These are phyloP conservation scores for Aspergillus tubingensis DNA, from an alignment of 2,329 filamentous ascomycete species.

Conservation along the genomic window DNA sequence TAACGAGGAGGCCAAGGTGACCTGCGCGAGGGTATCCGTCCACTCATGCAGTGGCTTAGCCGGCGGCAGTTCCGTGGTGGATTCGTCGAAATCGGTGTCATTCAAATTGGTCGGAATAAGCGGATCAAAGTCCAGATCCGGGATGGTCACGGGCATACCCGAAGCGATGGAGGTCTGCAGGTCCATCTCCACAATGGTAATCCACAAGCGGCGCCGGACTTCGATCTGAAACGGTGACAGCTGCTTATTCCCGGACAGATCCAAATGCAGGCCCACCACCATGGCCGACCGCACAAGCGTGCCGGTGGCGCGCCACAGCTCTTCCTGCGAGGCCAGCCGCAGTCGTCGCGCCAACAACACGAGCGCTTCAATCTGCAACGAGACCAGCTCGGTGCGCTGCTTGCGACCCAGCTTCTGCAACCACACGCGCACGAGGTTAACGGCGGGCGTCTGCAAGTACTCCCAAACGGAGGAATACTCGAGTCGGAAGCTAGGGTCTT, in stretches of 20 bases:
- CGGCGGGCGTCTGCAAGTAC: slow-evolving; percentile 19
- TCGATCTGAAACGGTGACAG: slow-evolving; percentile 40
- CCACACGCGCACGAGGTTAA: slow-evolving; percentile 18
- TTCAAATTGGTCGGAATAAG: slow-evolving; percentile 43
- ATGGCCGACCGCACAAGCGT: slow-evolving; percentile 35
- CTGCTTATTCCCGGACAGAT: slow-evolving; percentile 35
- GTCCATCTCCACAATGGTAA: slow-evolving; percentile 49
- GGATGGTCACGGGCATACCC: slow-evolving; percentile 44
- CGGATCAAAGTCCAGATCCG: slow-evolving; percentile 39
- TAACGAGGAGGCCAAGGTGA: slow-evolving; percentile 19
- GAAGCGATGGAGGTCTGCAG: slow-evolving; percentile 44
- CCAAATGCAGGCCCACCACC: slow-evolving; percentile 47
- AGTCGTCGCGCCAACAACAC: slow-evolving; percentile 20
- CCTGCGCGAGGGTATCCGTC: slow-evolving; percentile 18
- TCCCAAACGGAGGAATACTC: slow-evolving; percentile 17
- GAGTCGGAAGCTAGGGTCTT: background rate
- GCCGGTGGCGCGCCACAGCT: slow-evolving; percentile 49
- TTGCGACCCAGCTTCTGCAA: slow-evolving; percentile 23
- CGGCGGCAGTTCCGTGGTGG: slow-evolving; percentile 31
- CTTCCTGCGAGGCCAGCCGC: slow-evolving; percentile 15
- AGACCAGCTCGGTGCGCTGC: slow-evolving; percentile 21
- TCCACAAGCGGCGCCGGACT: slow-evolving; percentile 38
- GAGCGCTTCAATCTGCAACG: slow-evolving; percentile 22
- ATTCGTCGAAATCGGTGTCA: slow-evolving; percentile 46
- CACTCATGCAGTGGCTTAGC: slow-evolving; percentile 26